Percentiles rank a stretch among this genome's conserved stretches.
phyloP scores from a whole-genome alignment of 176 grass and related monocot species.

The Avena insularis region DNA sequence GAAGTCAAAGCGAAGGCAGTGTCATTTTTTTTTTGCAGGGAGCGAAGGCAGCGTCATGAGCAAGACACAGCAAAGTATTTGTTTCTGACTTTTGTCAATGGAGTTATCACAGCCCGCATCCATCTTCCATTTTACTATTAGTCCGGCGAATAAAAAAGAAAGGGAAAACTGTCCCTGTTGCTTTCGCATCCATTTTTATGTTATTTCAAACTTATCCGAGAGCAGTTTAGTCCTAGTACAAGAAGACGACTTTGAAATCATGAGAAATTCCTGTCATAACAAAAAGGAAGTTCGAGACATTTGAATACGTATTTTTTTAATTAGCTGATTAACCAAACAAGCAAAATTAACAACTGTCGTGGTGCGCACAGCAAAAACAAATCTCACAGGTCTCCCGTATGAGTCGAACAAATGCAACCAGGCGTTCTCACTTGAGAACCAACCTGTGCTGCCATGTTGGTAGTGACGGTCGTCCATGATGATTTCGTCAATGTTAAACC shows the following conservation, averaged over 20 bases:
- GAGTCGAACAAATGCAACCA: no score
- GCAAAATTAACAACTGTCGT: neutral
- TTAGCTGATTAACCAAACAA: neutral
- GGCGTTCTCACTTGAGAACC: no score
- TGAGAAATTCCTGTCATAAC: neutral
- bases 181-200: neutral
- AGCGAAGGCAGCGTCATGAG: neutral
- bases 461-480: no score
- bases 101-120: neutral
- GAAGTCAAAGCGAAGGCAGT: conserved; percentile 20
- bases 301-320: neutral
- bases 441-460: no score
- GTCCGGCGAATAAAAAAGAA: neutral
- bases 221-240: neutral
- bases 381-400: no score
- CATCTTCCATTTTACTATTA: neutral
- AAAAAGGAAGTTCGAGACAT: neutral
- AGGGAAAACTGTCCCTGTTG: neutral
- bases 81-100: neutral
- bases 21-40: neutral
- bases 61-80: neutral
- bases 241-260: neutral
- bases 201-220: neutral
- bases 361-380: no score
- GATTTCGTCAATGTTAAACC: no score